These are phyloP conservation scores for Nakaseomyces bracarensis DNA, from an alignment of 1,139 yeast species.

Conservation along the genomic window DNA sequence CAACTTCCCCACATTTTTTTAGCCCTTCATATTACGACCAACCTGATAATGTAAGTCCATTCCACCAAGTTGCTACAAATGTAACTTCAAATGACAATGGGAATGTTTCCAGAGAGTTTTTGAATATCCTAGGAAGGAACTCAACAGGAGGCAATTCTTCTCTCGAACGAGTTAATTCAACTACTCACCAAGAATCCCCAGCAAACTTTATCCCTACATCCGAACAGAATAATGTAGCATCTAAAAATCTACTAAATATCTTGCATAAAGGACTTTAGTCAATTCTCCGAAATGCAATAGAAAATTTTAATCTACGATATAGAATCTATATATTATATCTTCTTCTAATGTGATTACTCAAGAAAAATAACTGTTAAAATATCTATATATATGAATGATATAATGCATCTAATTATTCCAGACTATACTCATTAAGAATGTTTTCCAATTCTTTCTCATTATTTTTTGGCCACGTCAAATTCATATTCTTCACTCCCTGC, in stretches of 20 bases:
- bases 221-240: background rate
- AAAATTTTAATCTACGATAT: background rate
- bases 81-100: background rate
- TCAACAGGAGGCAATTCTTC: constrained; percentile 1
- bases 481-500: constrained; percentile 38
- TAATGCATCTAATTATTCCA: constrained; percentile 19
- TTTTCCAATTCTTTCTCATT: constrained; percentile 31
- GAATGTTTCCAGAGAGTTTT: background rate
- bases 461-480: constrained; percentile 48
- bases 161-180: background rate
- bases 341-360: no score
- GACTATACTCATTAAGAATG: constrained; percentile 44
- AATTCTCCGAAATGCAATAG: background rate
- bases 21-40: background rate
- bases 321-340: no score
- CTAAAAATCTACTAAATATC: constrained; percentile 2
- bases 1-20: background rate
- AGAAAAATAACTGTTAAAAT: background rate
- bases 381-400: background rate
- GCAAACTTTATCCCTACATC: background rate
- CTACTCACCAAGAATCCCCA: background rate
- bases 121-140: background rate
- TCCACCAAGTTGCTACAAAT: background rate
- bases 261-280: constrained; percentile 1
- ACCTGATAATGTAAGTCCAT: background rate